phyloP scores from a whole-genome alignment of 1,139 yeast genomes.

The Yamadazyma epiphylla region DNA sequence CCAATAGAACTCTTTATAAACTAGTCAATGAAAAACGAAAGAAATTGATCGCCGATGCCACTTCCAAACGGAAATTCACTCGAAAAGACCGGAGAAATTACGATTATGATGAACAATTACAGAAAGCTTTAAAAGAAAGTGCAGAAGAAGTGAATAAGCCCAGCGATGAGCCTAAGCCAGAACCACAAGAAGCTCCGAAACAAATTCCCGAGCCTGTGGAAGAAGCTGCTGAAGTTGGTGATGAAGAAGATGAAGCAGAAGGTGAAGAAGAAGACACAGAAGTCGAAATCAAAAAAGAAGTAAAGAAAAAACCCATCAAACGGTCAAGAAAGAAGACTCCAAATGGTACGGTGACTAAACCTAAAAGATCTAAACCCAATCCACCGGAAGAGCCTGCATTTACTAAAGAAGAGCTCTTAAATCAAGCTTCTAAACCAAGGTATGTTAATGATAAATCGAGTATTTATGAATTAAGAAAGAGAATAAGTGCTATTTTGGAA shows the following conservation, averaged over 20 bases:
- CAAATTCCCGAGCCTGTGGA: background rate
- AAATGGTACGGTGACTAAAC: background rate
- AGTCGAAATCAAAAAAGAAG: slow-evolving; percentile 12
- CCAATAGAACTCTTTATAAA: slow-evolving; percentile 42
- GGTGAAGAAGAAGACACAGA: slow-evolving; percentile 13
- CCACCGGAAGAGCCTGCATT: slow-evolving; percentile 10
- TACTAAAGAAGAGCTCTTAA: slow-evolving; percentile 41
- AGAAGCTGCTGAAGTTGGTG: slow-evolving; percentile 11
- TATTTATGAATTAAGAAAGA: slow-evolving; percentile 75
- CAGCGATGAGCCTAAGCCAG: background rate
- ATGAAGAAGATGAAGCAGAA: slow-evolving; percentile 11
- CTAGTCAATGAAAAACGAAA: slow-evolving; percentile 47
- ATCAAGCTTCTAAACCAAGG: slow-evolving; percentile 77
- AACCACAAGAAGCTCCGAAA: background rate
- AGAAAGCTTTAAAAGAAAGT: slow-evolving; percentile 68
- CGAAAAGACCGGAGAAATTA: slow-evolving; percentile 37
- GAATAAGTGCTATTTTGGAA: slow-evolving; percentile 88
- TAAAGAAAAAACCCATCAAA: slow-evolving; percentile 13
- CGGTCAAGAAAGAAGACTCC: slow-evolving; percentile 13
- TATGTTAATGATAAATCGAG: slow-evolving; percentile 73
- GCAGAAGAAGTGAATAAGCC: slow-evolving; percentile 36
- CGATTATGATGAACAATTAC: slow-evolving; percentile 63
- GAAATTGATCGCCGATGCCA: slow-evolving; percentile 51
- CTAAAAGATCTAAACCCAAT: slow-evolving; percentile 12
- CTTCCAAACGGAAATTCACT: slow-evolving; percentile 21